Conservation (phyloP, 2,329 filamentous ascomycete genomes). For the Penicillium frequentans region DNA sequence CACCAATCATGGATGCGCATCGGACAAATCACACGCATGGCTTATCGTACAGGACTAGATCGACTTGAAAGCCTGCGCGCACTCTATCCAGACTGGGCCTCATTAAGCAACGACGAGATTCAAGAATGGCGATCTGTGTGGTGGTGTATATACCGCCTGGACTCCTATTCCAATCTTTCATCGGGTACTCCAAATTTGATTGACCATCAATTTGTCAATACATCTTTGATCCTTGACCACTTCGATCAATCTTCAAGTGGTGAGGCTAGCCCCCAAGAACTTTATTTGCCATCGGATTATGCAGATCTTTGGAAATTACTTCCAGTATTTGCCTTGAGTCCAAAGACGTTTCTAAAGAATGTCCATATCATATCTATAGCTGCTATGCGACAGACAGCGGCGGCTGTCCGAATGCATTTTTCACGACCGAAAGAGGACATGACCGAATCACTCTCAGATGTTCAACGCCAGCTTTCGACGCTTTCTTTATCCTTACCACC, state of each 20-base stretch:
- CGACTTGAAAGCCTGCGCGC: conserved; percentile 32
- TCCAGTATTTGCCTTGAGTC: background rate
- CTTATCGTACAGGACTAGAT: conserved; percentile 35
- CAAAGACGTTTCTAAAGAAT: background rate
- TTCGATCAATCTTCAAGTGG: background rate
- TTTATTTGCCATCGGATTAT: background rate
- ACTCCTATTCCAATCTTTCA: conserved; percentile 38
- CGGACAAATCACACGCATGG: conserved; percentile 33
- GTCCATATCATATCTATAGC: background rate
- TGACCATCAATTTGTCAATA: conserved; percentile 7
- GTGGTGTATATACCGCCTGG: conserved; percentile 40
- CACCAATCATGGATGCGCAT: conserved; percentile 34
- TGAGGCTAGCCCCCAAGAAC: background rate
- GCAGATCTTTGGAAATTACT: background rate
- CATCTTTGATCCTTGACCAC: background rate
- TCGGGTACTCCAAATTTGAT: conserved; percentile 19
- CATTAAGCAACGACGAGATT: conserved; percentile 28
- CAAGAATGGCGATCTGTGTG: conserved; percentile 39
- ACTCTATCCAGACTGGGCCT: conserved; percentile 25
- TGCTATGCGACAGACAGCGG: background rate
- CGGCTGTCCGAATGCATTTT: background rate
- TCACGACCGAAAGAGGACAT: background rate
- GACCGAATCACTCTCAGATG: background rate
- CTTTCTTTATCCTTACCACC: conserved; percentile 28
- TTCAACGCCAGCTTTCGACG: conserved; percentile 1